Evolutionary conservation across 129 eudicot species (phyloP).

Genomic region (Saposhnikovia divaricata): DNA sequence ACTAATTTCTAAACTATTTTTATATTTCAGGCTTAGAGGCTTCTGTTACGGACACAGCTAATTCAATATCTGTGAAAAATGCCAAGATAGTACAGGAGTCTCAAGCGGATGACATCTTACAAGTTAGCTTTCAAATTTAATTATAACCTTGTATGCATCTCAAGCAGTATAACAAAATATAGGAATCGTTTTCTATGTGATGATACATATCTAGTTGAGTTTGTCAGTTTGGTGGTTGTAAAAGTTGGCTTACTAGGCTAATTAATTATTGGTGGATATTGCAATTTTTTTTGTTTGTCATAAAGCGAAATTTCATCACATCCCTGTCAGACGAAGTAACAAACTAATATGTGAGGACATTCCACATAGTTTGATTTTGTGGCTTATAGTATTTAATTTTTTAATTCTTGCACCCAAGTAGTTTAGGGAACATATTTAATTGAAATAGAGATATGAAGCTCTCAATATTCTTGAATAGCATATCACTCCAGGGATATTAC

Average conservation of each 20-base stretch:
- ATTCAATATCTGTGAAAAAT: conserved; percentile 40
- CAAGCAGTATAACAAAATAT: not conserved
- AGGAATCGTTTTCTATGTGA: not conserved
- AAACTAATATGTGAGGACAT: not conserved
- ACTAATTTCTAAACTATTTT: not conserved
- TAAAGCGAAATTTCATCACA: not conserved
- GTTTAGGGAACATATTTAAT: not conserved
- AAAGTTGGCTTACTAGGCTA: not conserved
- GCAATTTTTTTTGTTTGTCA: not conserved
- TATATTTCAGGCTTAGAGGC: conserved; percentile 60
- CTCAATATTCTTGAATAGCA: not conserved
- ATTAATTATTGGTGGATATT: not conserved
- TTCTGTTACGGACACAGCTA: conserved; percentile 45
- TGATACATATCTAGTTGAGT: not conserved
- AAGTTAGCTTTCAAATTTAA: conserved; percentile 50
- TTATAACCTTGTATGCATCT: conserved; percentile 3
- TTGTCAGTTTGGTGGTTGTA: not conserved
- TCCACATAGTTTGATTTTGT: not conserved
- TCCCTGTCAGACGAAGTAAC: not conserved
- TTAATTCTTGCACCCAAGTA: not conserved
- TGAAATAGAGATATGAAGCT: not conserved
- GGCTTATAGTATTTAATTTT: not conserved
- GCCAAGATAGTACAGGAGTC: conserved; percentile 61
- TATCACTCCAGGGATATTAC: not conserved
- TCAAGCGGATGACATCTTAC: conserved; percentile 55